These are phyloP conservation scores for Isatis tinctoria DNA, from an alignment of 345 rosid genomes.

Conservation along the genomic window DNA sequence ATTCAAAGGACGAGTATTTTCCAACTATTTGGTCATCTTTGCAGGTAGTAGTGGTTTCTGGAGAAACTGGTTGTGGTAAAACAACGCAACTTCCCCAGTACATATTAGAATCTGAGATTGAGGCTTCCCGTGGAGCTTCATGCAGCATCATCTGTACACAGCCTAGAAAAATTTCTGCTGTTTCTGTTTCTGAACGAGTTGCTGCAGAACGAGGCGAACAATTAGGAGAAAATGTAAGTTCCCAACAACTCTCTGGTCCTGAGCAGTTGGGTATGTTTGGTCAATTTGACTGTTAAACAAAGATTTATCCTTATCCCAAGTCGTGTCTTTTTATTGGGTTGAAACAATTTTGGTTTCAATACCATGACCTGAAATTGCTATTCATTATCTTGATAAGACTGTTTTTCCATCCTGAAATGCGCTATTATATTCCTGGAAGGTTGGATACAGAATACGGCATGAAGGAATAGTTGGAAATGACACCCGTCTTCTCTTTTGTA, in stretches of 20 bases:
- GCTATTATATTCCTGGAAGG: constrained; percentile 40
- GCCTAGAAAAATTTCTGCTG: constrained; percentile 97
- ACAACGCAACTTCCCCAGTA: no score
- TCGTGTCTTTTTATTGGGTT: neutral
- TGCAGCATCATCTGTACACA: constrained; percentile 94
- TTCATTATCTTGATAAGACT: neutral
- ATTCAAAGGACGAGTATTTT: no score
- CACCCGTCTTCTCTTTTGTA: constrained; percentile 90
- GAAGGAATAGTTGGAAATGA: constrained; percentile 91
- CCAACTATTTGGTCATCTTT: no score
- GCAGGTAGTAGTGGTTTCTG: no score
- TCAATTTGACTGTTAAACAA: no score
- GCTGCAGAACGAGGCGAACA: constrained; percentile 95
- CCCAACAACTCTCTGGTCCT: constrained; percentile 14
- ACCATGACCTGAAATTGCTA: no score
- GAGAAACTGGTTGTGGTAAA: no score
- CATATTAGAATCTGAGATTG: constrained; percentile 88
- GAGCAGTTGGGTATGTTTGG: neutral
- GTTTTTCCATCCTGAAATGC: constrained; percentile 1
- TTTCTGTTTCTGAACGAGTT: constrained; percentile 94
- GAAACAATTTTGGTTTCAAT: neutral
- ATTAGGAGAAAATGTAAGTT: constrained; percentile 84
- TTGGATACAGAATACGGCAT: constrained; percentile 91
- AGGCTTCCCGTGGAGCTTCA: constrained; percentile 77
- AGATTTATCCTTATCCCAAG: no score